Conservation (phyloP, 2,329 filamentous ascomycete species). For the Calcarisporium arbuscula region DNA sequence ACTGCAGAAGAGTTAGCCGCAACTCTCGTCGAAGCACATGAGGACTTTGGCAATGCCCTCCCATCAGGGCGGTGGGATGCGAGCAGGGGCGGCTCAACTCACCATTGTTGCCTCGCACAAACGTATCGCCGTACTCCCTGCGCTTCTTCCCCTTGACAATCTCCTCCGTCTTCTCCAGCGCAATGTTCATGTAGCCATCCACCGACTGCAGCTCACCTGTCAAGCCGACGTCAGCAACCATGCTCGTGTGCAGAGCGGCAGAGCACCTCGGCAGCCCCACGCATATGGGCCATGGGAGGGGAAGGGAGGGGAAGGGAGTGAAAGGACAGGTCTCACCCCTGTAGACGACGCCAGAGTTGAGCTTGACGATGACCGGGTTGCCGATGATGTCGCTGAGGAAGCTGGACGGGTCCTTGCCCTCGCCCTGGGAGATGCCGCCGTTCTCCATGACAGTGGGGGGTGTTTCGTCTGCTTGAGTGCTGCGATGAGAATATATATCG, state of each 20-base stretch:
- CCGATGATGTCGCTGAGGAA: conserved; percentile 95
- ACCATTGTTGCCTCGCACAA: conserved; percentile 96
- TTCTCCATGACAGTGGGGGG: conserved; percentile 61
- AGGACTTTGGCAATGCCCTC: background rate
- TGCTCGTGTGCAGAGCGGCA: too few relatives aligned
- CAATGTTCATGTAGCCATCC: conserved; percentile 99
- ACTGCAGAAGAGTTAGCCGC: conserved; percentile 33
- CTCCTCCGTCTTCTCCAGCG: conserved; percentile 91
- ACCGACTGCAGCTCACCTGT: conserved; percentile 91
- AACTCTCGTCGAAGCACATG: background rate
- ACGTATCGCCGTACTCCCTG: conserved; percentile 86
- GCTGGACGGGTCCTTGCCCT: conserved; percentile 86
- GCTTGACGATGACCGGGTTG: conserved; percentile 87
- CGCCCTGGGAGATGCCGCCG: conserved; percentile 52
- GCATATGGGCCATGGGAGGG: background rate
- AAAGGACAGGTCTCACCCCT: conserved; percentile 57
- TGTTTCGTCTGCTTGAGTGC: too few relatives aligned
- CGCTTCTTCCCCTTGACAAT: conserved; percentile 79
- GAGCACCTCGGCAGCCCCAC: too few relatives aligned
- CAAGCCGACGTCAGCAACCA: conserved; percentile 10
- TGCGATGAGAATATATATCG: too few relatives aligned
- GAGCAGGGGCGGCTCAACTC: conserved; percentile 14
- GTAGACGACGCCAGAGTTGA: conserved; percentile 98
- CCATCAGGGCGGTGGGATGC: too few relatives aligned
- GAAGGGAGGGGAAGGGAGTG: background rate